Evolutionary conservation across 192 early-diverging fungal species (phyloP).

Genomic region (Glomus cerebriforme): DNA sequence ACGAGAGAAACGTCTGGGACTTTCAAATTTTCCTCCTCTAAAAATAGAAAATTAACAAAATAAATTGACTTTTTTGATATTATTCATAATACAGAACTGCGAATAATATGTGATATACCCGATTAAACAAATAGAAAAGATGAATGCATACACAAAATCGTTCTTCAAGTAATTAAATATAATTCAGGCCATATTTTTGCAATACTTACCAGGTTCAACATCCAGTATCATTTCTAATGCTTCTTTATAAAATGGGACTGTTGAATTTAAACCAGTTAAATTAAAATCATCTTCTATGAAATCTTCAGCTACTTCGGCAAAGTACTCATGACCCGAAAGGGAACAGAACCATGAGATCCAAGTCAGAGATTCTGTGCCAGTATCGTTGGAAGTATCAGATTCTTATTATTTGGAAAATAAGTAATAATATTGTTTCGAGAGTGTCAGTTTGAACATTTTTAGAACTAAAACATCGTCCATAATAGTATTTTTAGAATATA

Average conservation of each 20-base stretch:
- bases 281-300: slow-evolving; percentile 98
- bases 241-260: slow-evolving; percentile 85
- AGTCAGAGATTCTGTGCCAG: slow-evolving; percentile 54
- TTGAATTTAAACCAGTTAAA: slow-evolving; percentile 83
- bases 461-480: neutral
- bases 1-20: slow-evolving; percentile 74
- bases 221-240: slow-evolving; percentile 96
- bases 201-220: slow-evolving; percentile 61
- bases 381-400: slow-evolving; percentile 50
- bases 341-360: slow-evolving; percentile 85
- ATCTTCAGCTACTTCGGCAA: slow-evolving; percentile 73
- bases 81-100: neutral
- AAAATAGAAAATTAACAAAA: neutral
- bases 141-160: neutral
- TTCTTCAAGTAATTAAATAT: neutral
- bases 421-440: neutral
- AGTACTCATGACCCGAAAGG: slow-evolving; percentile 74
- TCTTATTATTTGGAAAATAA: slow-evolving; percentile 32
- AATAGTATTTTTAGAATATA: neutral
- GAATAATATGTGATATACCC: neutral
- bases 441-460: neutral
- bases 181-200: slow-evolving; percentile 3
- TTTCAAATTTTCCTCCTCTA: slow-evolving; percentile 56
- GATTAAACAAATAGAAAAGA: neutral
- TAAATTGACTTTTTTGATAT: neutral